Conservation (phyloP, 2,329 filamentous ascomycete species). For the Monilinia aucupariae region DNA sequence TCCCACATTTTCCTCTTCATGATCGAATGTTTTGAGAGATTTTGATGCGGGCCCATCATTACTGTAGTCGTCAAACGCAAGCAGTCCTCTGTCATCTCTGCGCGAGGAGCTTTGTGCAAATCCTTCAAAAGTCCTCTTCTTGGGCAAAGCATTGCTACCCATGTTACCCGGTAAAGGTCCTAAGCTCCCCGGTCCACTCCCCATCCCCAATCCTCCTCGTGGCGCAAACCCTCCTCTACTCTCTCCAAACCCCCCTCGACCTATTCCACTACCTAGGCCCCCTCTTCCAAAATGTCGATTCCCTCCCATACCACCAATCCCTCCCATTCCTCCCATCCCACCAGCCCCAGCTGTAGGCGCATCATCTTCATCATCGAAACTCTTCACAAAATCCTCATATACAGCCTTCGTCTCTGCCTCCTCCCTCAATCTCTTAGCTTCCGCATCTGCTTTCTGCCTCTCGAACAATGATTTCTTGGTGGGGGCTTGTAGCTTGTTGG, state of each 20-base stretch:
- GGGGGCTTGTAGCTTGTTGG: slow-evolving; percentile 72
- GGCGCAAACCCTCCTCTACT: slow-evolving; percentile 33
- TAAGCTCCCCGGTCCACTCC: slow-evolving; percentile 57
- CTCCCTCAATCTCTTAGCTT: slow-evolving; percentile 79
- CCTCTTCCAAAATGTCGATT: slow-evolving; percentile 25
- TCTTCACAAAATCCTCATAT: slow-evolving; percentile 82
- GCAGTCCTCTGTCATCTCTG: slow-evolving; percentile 32
- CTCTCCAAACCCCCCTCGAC: slow-evolving; percentile 26
- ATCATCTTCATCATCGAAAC: slow-evolving; percentile 56
- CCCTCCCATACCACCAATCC: slow-evolving; percentile 30
- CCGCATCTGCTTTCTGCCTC: slow-evolving; percentile 79
- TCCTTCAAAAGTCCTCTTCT: slow-evolving; percentile 50
- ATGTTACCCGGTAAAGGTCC: slow-evolving; percentile 48
- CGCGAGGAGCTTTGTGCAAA: slow-evolving; percentile 36
- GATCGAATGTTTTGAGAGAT: slow-evolving; percentile 35
- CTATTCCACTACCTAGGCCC: slow-evolving; percentile 31
- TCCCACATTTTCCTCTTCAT: slow-evolving; percentile 38
- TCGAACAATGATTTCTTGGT: slow-evolving; percentile 85
- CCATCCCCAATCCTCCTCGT: not conserved
- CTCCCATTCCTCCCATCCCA: slow-evolving; percentile 15
- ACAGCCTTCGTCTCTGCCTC: slow-evolving; percentile 83
- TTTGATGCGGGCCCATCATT: slow-evolving; percentile 27
- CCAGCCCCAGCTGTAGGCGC: slow-evolving; percentile 23
- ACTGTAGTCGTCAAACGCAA: slow-evolving; percentile 35
- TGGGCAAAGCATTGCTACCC: slow-evolving; percentile 32